Evolutionary conservation across 371 early-diverging fungal species (phyloP), one percentile per base, ranked within the genome.

Genomic region (Sporodiniella umbellata): DNA sequence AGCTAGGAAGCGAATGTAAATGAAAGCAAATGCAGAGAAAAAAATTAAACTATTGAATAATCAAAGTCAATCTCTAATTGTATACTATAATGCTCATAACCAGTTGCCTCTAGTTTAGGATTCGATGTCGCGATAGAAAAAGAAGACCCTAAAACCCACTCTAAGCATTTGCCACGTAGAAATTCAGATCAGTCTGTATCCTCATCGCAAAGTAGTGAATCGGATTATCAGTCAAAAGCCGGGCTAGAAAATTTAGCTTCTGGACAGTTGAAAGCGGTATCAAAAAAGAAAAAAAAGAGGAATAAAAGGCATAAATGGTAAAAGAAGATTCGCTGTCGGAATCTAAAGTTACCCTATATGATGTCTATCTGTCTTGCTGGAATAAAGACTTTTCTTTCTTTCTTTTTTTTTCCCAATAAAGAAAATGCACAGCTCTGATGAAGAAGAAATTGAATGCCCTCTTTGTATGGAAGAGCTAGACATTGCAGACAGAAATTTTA

Each of bases 401-500:
- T 26, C 42, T 37, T 23, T 18, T 30, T 23, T 33, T 47, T 22
- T 15, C 11, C 17, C 24, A 37, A 4, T 30, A 48, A 24, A 17
- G n/a, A n/a, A n/a, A 35, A 55, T 43, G 48, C 37, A 53, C 31
- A 39, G 33, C 53, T 70, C 84, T 15, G 91, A 91, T 47, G 87
- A 88, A 24, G 94, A 93, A 58, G 92, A 93, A 65, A 75, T 85
- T 64, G 91, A 92, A 46, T 98, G 98, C 68, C 98, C 98, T 26
- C 84, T 98, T 12, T 98, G 98, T 70, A 87, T 96, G 93, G 98
- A 98, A 60, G 96, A 96, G 72, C 86, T 98, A 52, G 96, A 95
- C 71, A 76, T 94, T 65, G 85, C 90, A 28, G 98, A 98, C 69
- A 84, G 87, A 58, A 89, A 90, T 62, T 98, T 98, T 68, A 89